phyloP scores from a whole-genome alignment of 179 eudicot genomes.

The Actinidia arguta region DNA sequence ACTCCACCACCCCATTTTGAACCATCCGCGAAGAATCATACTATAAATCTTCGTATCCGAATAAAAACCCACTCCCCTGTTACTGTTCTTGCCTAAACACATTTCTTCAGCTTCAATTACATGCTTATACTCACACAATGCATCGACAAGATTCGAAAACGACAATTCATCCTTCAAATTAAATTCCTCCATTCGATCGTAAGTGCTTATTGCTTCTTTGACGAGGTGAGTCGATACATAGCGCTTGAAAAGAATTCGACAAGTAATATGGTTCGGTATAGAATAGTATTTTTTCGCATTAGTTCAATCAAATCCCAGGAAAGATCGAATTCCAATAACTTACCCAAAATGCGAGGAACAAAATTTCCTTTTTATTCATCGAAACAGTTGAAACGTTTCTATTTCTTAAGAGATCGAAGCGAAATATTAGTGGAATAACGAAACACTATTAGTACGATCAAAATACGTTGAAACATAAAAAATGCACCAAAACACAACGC shows the following conservation, averaged over 20 bases:
- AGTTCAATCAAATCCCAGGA: slow-evolving; percentile 65
- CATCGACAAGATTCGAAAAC: slow-evolving; percentile 78
- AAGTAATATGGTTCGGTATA: slow-evolving; percentile 69
- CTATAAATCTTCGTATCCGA: slow-evolving; percentile 64
- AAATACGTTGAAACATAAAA: too few species aligned
- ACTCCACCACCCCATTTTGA: slow-evolving; percentile 85
- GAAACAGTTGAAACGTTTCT: too few species aligned
- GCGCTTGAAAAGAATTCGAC: slow-evolving; percentile 79
- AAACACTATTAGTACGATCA: too few species aligned
- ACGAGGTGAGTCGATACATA: slow-evolving; percentile 79
- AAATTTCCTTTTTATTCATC: too few species aligned
- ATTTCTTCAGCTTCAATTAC: slow-evolving; percentile 85
- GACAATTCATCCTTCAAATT: slow-evolving; percentile 69
- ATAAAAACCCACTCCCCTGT: slow-evolving; percentile 18
- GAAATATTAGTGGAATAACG: too few species aligned
- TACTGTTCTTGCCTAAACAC: slow-evolving; percentile 41
- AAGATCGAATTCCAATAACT: slow-evolving; percentile 87
- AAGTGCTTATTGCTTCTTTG: slow-evolving; percentile 70
- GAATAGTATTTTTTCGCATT: slow-evolving; percentile 51
- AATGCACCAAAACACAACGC: too few species aligned
- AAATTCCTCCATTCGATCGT: slow-evolving; percentile 53
- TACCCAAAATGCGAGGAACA: slow-evolving; percentile 62
- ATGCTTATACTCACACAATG: slow-evolving; percentile 92
- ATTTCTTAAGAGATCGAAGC: too few species aligned
- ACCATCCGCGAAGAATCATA: slow-evolving; percentile 93